These are phyloP conservation scores for Saccharomycopsis vini DNA, from an alignment of 805 yeast species.

Conservation along the genomic window DNA sequence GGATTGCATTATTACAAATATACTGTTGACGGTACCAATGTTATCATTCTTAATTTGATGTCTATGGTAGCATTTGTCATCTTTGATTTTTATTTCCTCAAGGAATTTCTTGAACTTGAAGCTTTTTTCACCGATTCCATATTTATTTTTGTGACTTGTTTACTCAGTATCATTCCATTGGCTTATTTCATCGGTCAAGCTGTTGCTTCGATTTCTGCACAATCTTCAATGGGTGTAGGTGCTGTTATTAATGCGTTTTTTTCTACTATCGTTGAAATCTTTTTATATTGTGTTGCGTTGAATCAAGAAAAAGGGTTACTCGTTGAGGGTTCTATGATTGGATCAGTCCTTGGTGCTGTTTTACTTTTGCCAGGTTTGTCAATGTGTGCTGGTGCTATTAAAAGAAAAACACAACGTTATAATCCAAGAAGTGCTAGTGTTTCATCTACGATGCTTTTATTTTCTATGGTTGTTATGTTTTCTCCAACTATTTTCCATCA, in stretches of 20 bases:
- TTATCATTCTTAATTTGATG: constrained; percentile 79
- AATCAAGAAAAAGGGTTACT: constrained; percentile 75
- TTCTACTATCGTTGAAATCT: constrained; percentile 91
- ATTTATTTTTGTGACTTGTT: constrained; percentile 62
- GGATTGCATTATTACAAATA: constrained; percentile 93
- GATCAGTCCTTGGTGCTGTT: constrained; percentile 89
- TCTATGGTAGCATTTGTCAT: constrained; percentile 76
- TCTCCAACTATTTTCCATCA: constrained; percentile 88
- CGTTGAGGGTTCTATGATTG: constrained; percentile 94
- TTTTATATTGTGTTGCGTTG: constrained; percentile 79
- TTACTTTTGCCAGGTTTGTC: constrained; percentile 85
- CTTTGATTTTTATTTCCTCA: constrained; percentile 59
- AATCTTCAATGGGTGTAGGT: constrained; percentile 97
- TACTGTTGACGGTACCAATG: constrained; percentile 93
- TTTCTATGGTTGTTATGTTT: constrained; percentile 83
- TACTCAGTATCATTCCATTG: constrained; percentile 80
- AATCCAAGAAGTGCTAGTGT: constrained; percentile 97
- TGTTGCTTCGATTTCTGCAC: constrained; percentile 98
- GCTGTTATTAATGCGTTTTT: constrained; percentile 97
- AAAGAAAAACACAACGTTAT: constrained; percentile 86
- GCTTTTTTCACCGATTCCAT: constrained; percentile 50
- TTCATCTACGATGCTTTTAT: constrained; percentile 88
- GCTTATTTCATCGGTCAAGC: constrained; percentile 98
- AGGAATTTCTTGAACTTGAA: constrained; percentile 35
- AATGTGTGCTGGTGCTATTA: constrained; percentile 96